Evolutionary conservation across 345 rosid species (phyloP).

Genomic region (Kandelia obovata): DNA sequence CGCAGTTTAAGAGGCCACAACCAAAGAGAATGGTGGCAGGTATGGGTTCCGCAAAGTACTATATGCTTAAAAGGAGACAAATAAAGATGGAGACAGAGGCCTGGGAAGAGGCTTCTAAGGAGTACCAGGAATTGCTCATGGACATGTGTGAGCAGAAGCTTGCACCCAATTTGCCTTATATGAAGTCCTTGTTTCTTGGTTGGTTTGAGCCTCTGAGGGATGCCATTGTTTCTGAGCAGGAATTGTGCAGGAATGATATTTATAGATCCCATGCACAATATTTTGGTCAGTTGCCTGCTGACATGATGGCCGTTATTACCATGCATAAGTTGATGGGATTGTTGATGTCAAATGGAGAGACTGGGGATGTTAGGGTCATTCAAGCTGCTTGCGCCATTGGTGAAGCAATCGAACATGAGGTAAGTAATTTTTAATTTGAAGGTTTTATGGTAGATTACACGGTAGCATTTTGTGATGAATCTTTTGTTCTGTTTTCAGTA

Average conservation of each 20-base stretch:
- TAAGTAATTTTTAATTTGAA: constrained; percentile 20
- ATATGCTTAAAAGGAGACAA: constrained; percentile 55
- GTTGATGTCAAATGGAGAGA: constrained; percentile 65
- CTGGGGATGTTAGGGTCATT: constrained; percentile 62
- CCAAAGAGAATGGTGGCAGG: constrained; percentile 49
- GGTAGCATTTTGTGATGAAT: not conserved
- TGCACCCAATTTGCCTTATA: constrained; percentile 87
- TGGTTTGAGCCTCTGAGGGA: constrained; percentile 93
- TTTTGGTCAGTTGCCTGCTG: constrained; percentile 59
- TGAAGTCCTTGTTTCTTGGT: constrained; percentile 81
- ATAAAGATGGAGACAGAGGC: constrained; percentile 87
- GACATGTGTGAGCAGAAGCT: constrained; percentile 97
- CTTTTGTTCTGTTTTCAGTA: not conserved
- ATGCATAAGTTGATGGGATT: constrained; percentile 92
- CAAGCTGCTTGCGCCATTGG: constrained; percentile 79
- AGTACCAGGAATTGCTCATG: constrained; percentile 68
- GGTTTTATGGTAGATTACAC: not conserved
- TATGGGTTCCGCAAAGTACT: constrained; percentile 52
- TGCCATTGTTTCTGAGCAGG: constrained; percentile 77
- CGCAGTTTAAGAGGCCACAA: constrained; percentile 29
- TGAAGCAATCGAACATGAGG: constrained; percentile 96
- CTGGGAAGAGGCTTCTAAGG: constrained; percentile 85
- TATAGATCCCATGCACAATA: constrained; percentile 46
- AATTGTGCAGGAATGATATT: constrained; percentile 32
- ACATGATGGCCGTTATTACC: constrained; percentile 89